These are phyloP conservation scores for Urostyla sp. DNA, from an alignment of 73 alveolate genomes.

Conservation along the genomic window DNA sequence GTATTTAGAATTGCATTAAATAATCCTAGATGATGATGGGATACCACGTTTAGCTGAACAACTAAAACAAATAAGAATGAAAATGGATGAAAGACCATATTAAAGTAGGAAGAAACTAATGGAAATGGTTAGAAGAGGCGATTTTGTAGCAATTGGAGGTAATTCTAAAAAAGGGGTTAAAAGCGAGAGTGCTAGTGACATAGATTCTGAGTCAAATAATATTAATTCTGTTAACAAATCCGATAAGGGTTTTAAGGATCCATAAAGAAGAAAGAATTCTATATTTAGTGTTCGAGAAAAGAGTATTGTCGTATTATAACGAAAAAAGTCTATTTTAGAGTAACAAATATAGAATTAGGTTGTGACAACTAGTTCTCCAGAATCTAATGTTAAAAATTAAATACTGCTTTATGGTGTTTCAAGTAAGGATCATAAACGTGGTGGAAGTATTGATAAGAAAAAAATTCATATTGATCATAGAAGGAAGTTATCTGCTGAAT, in stretches of 20 bases:
- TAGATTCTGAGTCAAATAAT: neutral
- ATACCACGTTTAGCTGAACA: constrained; percentile 35
- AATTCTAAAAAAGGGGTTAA: constrained; percentile 8
- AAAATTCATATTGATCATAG: too few species aligned
- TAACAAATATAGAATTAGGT: neutral
- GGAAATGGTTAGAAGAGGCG: constrained; percentile 50
- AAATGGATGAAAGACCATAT: constrained; percentile 44
- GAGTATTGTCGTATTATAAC: neutral
- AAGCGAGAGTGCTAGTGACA: neutral
- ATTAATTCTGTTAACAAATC: neutral
- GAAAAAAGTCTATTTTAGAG: constrained; percentile 7
- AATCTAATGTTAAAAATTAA: constrained; percentile 19
- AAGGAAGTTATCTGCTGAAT: too few species aligned
- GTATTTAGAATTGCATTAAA: constrained; percentile 43
- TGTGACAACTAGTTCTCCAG: neutral
- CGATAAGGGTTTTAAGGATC: neutral
- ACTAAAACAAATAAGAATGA: constrained; percentile 44
- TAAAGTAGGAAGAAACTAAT: constrained; percentile 28
- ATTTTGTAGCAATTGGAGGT: constrained; percentile 12
- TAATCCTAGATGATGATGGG: constrained; percentile 57
- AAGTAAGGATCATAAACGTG: too few species aligned
- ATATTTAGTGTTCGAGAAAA: neutral
- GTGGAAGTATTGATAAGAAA: too few species aligned
- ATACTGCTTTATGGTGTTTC: neutral
- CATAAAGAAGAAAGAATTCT: neutral